Evolutionary conservation across 2,329 filamentous ascomycete genomes (phyloP), one percentile per base, ranked within the genome.

Genomic region (Xylaria digitata): DNA sequence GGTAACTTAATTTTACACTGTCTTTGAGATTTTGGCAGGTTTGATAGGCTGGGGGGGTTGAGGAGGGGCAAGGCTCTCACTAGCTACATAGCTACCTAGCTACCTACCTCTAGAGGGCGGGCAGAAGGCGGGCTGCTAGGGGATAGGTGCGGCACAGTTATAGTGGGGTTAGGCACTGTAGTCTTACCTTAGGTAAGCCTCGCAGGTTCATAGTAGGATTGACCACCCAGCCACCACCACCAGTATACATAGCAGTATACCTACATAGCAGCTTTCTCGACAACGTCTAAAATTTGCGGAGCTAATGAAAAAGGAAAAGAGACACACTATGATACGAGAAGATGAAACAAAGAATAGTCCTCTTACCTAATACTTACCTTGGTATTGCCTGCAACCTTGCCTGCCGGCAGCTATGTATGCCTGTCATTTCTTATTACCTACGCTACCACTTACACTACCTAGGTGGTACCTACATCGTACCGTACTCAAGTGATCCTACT

Each of bases 1-100:
- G 40, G 23, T 21, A 23, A 23, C 26, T 54, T 34, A 13, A 19
- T 26, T 40, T 40, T 40, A 32, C 30, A 6, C 11, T 40, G 2
- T 40, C 50, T 40, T 3, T 8, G 8, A n/a, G n/a, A 49, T 4
- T 54, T 53, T 37, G 15, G 6, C 15, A 5, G 46, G 30, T 26
- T 23, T 62, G 58, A 66, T 66, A 62, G 63, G 63, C 17, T 32
- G 17, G 19, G 57, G 30, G 3, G 46, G 19, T 48, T 6, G 23
- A 43, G 19, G 63, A 61, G 61, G 61, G 61, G 53, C 53, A 57
- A 26, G 26, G 26, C 26, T 26, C 26, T 13, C 34, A 11, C 2
- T 37, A 34, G 5, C 32, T 37, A 37, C 32, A 37, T 9, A 40
- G 37, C 2, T 40, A 40, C 37, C 37, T 40, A 40, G 9, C 4